A percentile compares a stretch with the other conserved stretches of the same genome.
Evolutionary conservation across 164 flowering plant genomes (phyloP).

Genomic region (Santalum album): DNA sequence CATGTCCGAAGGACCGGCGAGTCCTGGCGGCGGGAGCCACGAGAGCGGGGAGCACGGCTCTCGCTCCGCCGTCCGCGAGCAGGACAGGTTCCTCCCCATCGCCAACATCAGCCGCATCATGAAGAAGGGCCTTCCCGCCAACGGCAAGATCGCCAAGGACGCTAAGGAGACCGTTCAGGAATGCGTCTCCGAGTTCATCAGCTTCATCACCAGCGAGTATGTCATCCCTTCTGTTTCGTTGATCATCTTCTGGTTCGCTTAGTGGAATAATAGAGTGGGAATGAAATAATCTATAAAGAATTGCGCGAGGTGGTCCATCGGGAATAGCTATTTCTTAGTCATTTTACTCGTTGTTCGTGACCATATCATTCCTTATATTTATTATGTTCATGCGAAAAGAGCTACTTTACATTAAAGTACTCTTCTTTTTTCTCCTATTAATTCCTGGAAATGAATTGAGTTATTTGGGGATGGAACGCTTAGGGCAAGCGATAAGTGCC

Average conservation of each 20-base stretch:
- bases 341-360: too few species aligned
- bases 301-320: too few species aligned
- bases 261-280: too few species aligned
- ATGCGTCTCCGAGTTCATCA: constrained; percentile 72
- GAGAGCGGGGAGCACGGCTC: not conserved
- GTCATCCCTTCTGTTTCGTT: not conserved
- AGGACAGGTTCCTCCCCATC: constrained; percentile 65
- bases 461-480: not conserved
- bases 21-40: not conserved
- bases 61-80: constrained; percentile 43
- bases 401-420: too few species aligned
- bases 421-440: not conserved
- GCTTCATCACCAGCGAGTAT: constrained; percentile 72
- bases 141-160: constrained; percentile 74
- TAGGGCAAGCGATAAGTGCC: constrained; percentile 60
- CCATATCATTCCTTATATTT: too few species aligned
- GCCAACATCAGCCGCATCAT: constrained; percentile 76
- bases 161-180: constrained; percentile 79
- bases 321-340: too few species aligned
- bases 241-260: too few species aligned
- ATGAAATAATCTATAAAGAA: too few species aligned
- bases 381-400: too few species aligned
- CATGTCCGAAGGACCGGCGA: not conserved
- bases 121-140: constrained; percentile 74
- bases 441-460: too few species aligned